phyloP scores from a whole-genome alignment of 768 basidiomycete genomes.

The Termitomyces sp. region DNA sequence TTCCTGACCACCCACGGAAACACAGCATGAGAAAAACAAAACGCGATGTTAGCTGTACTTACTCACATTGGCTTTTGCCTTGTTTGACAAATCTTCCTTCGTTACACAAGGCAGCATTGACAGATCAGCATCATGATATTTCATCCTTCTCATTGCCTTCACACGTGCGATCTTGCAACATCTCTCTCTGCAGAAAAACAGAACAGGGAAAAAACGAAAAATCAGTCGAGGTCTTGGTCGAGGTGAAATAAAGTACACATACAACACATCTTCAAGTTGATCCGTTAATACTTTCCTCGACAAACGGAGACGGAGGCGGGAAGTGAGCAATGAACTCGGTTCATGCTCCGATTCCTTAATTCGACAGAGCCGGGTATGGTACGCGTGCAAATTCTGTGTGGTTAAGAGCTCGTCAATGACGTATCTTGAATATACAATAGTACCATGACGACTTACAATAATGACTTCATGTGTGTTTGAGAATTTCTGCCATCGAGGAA shows the following conservation, averaged over 20 bases:
- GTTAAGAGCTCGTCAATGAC: not conserved
- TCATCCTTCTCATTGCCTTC: slow-evolving; percentile 6
- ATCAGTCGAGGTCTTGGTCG: not conserved
- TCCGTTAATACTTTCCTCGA: slow-evolving; percentile 1
- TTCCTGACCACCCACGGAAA: slow-evolving; percentile 11
- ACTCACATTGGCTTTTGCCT: slow-evolving; percentile 4
- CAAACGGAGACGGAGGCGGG: slow-evolving; percentile 5
- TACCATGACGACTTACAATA: slow-evolving; percentile 21
- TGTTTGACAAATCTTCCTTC: slow-evolving; percentile 4
- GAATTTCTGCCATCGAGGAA: not conserved
- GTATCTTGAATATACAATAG: not conserved
- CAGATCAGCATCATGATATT: slow-evolving; percentile 7
- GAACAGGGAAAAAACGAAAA: not conserved
- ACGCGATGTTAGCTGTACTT: not conserved
- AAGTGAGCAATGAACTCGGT: slow-evolving; percentile 2
- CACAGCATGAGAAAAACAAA: not conserved
- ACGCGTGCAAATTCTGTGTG: slow-evolving; percentile 21
- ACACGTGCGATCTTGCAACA: slow-evolving; percentile 6
- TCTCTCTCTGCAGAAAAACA: slow-evolving; percentile 7
- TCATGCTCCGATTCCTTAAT: slow-evolving; percentile 10
- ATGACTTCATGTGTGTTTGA: slow-evolving; percentile 20
- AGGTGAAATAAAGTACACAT: not conserved
- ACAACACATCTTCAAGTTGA: slow-evolving; percentile 5
- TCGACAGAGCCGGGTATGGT: slow-evolving; percentile 20
- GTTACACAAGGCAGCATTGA: not conserved